phyloP scores from a whole-genome alignment of 495 filamentous ascomycete genomes.

The Trichoderma erinaceum region DNA sequence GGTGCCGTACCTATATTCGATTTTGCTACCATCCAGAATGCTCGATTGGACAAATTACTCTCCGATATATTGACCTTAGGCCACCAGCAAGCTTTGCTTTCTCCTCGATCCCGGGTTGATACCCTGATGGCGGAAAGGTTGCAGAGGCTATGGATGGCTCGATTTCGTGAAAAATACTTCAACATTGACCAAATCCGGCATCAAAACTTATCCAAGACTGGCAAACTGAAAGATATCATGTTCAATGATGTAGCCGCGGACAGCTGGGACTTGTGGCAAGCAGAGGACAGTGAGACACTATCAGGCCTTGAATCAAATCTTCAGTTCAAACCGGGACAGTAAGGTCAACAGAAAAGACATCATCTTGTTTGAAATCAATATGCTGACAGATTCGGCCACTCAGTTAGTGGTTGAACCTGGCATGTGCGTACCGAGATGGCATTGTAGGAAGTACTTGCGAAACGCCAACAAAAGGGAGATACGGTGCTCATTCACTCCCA shows the following conservation, averaged over 20 bases:
- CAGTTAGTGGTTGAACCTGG: slow-evolving; percentile 47
- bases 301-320: slow-evolving; percentile 28
- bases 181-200: slow-evolving; percentile 36
- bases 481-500: slow-evolving; percentile 32
- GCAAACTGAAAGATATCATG: slow-evolving; percentile 30
- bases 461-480: slow-evolving; percentile 31
- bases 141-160: slow-evolving; percentile 31
- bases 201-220: slow-evolving; percentile 25
- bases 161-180: slow-evolving; percentile 35
- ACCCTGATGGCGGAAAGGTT: slow-evolving; percentile 28
- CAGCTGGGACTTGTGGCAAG: slow-evolving; percentile 25
- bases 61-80: slow-evolving; percentile 28
- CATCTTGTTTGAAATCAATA: not conserved
- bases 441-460: slow-evolving; percentile 34
- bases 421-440: slow-evolving; percentile 42
- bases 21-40: slow-evolving; percentile 31
- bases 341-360: slow-evolving; percentile 13
- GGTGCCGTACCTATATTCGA: slow-evolving; percentile 21
- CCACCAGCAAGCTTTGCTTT: slow-evolving; percentile 15
- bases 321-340: slow-evolving; percentile 32
- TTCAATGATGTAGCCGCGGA: slow-evolving; percentile 25
- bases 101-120: slow-evolving; percentile 22
- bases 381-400: slow-evolving; percentile 16
- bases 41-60: slow-evolving; percentile 39
- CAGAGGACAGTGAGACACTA: slow-evolving; percentile 20